These are phyloP conservation scores for Podaxis rugospora DNA, from an alignment of 768 basidiomycete species.

Conservation along the genomic window DNA sequence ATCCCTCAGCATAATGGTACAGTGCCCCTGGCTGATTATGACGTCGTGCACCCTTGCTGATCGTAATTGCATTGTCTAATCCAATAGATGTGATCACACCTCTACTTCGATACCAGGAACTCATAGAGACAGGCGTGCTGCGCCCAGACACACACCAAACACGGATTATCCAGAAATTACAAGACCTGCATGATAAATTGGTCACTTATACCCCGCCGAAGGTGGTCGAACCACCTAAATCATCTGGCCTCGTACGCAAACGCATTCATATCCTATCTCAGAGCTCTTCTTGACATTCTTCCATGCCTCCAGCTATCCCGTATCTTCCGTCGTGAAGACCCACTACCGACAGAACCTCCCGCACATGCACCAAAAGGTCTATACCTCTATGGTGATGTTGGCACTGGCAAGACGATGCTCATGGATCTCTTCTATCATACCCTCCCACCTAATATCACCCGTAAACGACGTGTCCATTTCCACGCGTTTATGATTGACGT, in stretches of 20 bases:
- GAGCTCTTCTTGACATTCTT: background rate
- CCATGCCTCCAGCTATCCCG: slow-evolving; percentile 36
- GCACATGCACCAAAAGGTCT: slow-evolving; percentile 74
- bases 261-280: slow-evolving; percentile 12
- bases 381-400: slow-evolving; percentile 95
- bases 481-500: slow-evolving; percentile 99
- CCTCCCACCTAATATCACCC: slow-evolving; percentile 58
- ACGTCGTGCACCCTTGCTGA: slow-evolving; percentile 2
- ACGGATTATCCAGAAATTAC: slow-evolving; percentile 76
- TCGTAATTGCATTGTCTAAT: background rate
- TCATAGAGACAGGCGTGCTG: slow-evolving; percentile 46
- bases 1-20: slow-evolving; percentile 2
- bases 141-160: slow-evolving; percentile 81
- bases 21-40: background rate
- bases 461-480: slow-evolving; percentile 91
- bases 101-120: slow-evolving; percentile 39
- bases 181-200: slow-evolving; percentile 73
- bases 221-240: slow-evolving; percentile 39
- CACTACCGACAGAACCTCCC: slow-evolving; percentile 36
- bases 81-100: slow-evolving; percentile 33
- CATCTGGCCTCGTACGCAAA: slow-evolving; percentile 36
- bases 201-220: slow-evolving; percentile 65
- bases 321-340: slow-evolving; percentile 35
- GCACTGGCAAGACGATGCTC: slow-evolving; percentile 97
- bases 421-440: slow-evolving; percentile 97